Base-by-base conservation (phyloP, 129 eudicot genomes). In the Logfia minima region DNA sequence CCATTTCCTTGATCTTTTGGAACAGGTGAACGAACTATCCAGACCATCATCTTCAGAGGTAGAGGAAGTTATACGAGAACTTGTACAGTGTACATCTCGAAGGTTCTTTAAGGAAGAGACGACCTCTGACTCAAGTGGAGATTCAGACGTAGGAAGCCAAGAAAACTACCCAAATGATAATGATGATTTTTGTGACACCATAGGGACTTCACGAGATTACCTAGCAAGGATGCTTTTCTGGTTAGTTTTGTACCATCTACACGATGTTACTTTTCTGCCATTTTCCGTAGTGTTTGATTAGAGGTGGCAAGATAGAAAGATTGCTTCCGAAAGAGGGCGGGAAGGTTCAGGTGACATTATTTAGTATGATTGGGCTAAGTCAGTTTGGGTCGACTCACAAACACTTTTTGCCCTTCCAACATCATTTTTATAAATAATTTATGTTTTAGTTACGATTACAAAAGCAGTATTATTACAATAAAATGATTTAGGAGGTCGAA, bases 141-240 rank as follows among this genome's bases (percentile, higher is more conserved):
- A 80, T 19, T 80, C 75, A 43, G 83, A 78, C 16, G 16, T 75
- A 26, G 85, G 81, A 68, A 79, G 69, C 59, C 73, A 71, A 61
- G 86, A 72, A 67, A 83, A 78, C 75, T 60, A 67, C 70, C 71
- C 82, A 80, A 85, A 65, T 75, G 87, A 55, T 21, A 79, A 55
- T 66, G 80, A 74, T 41, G 84, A 80, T 34, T n/a, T 62, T 16
- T 70, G 94, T 82, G 88, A 88, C 76, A 85, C 92, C 58, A 73
- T 87, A 59, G 88, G 90, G 66, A 83, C 96, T 79, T 87, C 96
- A 24, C 81, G 98, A 61, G 98, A 93, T 85, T 90, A 93, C 83
- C 84, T 93, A 79, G 98, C 98, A 65, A 93, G 90, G 81, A 82
- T 93, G 72, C 98, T 93, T 72, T 93, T 93, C 88, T 93, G 98